Percentiles rank a stretch among this genome's conserved stretches.
These are phyloP conservation scores for Paramecium bursaria DNA, from an alignment of 73 alveolate genomes.

Conservation along the genomic window DNA sequence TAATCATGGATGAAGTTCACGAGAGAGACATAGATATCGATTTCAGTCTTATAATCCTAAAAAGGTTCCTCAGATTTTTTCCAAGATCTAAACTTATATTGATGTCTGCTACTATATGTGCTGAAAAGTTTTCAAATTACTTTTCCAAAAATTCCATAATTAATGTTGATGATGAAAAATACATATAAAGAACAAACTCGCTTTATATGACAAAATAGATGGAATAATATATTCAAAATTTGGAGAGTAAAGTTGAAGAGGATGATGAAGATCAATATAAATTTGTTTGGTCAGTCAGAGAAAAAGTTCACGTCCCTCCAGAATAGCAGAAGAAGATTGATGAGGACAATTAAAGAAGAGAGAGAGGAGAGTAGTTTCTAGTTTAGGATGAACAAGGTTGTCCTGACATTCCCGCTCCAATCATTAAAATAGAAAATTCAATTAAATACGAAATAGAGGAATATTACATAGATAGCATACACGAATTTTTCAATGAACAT, in stretches of 20 bases:
- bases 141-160: constrained; percentile 75
- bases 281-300: constrained; percentile 10
- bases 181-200: neutral
- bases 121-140: constrained; percentile 84
- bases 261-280: constrained; percentile 59
- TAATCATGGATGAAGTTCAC: constrained; percentile 97
- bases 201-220: neutral
- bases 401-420: constrained; percentile 61
- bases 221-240: neutral
- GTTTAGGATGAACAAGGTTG: constrained; percentile 57
- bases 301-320: neutral
- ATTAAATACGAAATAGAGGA: constrained; percentile 28
- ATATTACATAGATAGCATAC: constrained; percentile 21
- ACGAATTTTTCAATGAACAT: constrained; percentile 27
- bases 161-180: constrained; percentile 47
- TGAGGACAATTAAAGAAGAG: constrained; percentile 49
- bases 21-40: constrained; percentile 97
- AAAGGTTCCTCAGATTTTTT: constrained; percentile 76
- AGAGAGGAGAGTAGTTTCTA: constrained; percentile 48
- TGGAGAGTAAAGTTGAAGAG: constrained; percentile 24
- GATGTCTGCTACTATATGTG: constrained; percentile 95
- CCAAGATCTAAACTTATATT: constrained; percentile 83
- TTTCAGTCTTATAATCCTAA: constrained; percentile 87
- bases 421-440: constrained; percentile 20
- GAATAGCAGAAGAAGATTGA: constrained; percentile 63